Conservation (phyloP, 768 basidiomycete species). For the Lactifluus subvellereus region DNA sequence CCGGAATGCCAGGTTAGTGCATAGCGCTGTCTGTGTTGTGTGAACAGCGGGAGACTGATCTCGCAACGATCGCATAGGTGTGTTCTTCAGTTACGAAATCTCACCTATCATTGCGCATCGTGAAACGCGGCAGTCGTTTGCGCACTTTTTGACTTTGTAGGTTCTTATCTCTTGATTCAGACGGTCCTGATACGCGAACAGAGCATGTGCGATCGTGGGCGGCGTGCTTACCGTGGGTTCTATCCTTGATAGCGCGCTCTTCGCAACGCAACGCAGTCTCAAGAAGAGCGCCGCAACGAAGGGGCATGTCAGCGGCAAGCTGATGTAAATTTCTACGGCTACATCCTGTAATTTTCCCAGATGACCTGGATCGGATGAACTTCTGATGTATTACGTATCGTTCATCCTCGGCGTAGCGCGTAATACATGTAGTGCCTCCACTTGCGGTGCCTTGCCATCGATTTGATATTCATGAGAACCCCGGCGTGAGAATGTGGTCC, state of each 20-base stretch:
- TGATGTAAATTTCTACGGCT: conserved; percentile 20
- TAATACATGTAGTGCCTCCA: not conserved
- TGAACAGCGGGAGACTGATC: not conserved
- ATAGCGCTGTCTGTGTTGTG: not conserved
- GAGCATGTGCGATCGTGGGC: conserved; percentile 95
- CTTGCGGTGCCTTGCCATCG: not conserved
- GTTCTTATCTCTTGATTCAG: conserved; percentile 31
- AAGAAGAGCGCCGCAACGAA: conserved; percentile 46
- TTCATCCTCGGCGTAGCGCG: not conserved
- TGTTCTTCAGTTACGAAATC: conserved; percentile 93
- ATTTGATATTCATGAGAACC: not conserved
- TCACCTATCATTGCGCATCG: conserved; percentile 93
- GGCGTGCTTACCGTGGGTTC: conserved; percentile 94
- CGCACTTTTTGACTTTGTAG: conserved; percentile 96
- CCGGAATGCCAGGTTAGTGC: conserved; percentile 59
- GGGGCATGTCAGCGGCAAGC: conserved; percentile 23
- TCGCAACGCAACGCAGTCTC: conserved; percentile 69
- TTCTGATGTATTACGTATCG: conserved; percentile 11
- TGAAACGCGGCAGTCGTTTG: conserved; percentile 90
- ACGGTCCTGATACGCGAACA: conserved; percentile 30
- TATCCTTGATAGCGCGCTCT: conserved; percentile 79
- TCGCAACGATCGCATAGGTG: conserved; percentile 40
- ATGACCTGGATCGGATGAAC: conserved; percentile 3
- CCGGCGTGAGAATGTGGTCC: not conserved
- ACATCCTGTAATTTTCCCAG: conserved; percentile 1